Evolutionary conservation across 106 monocot genomes (phyloP).

Genomic region (Vanilla planifolia): DNA sequence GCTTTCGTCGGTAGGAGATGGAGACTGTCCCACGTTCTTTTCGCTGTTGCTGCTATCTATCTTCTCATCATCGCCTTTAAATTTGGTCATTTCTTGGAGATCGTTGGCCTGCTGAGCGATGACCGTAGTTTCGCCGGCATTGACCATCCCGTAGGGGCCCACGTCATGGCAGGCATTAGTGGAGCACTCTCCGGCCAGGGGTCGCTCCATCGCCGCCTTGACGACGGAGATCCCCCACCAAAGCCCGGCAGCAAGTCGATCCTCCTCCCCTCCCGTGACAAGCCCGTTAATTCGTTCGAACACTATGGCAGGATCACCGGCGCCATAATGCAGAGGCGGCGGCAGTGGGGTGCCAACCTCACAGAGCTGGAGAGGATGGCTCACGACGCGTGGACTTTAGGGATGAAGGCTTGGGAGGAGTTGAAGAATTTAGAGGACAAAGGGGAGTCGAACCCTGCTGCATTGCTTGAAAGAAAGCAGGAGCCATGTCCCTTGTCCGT

Average conservation of each 20-base stretch:
- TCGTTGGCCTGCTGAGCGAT: constrained; percentile 16
- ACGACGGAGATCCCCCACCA: constrained; percentile 10
- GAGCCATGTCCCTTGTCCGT: constrained; percentile 59
- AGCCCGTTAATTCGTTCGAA: not conserved
- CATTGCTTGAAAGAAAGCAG: constrained; percentile 15
- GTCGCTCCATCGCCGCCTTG: constrained; percentile 15
- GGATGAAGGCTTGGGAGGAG: constrained; percentile 77
- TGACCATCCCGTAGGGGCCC: constrained; percentile 7
- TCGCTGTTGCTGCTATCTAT: constrained; percentile 38
- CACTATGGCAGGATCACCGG: constrained; percentile 45
- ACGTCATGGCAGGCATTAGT: constrained; percentile 3
- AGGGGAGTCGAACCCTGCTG: constrained; percentile 3
- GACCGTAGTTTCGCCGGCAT: constrained; percentile 18
- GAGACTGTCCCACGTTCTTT: constrained; percentile 23
- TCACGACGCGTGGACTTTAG: constrained; percentile 67
- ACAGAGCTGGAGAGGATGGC: constrained; percentile 68
- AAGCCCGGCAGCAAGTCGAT: constrained; percentile 8
- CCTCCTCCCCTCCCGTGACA: not conserved
- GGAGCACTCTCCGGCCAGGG: constrained; percentile 11
- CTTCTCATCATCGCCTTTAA: constrained; percentile 52
- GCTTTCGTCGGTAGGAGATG: constrained; percentile 24
- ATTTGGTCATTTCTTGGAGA: constrained; percentile 39
- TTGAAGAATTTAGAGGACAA: constrained; percentile 17
- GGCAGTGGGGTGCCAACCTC: constrained; percentile 26
- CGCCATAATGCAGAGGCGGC: constrained; percentile 26